phyloP scores from a whole-genome alignment of 345 rosid genomes.

The Syzygium grande region DNA sequence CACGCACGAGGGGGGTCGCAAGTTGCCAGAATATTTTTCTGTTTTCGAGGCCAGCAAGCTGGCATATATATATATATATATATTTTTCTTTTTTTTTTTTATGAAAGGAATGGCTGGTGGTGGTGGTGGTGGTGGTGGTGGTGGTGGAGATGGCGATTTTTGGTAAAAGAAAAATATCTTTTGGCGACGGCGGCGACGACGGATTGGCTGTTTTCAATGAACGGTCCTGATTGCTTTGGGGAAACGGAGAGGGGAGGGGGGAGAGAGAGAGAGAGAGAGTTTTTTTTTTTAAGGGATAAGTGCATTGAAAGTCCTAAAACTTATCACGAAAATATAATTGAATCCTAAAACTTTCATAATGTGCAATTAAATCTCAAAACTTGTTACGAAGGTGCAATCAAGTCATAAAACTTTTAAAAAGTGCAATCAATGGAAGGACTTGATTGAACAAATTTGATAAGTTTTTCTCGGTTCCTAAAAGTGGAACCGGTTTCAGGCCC shows the following conservation, averaged over 20 bases:
- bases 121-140: background rate
- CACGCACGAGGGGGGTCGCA: background rate
- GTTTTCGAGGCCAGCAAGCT: background rate
- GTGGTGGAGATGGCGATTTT: background rate
- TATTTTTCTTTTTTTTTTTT: background rate
- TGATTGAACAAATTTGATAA: too few relatives aligned
- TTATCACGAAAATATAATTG: too few relatives aligned
- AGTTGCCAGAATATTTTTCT: background rate
- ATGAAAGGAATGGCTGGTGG: background rate
- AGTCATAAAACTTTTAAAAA: too few relatives aligned
- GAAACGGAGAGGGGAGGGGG: background rate
- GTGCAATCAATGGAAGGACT: too few relatives aligned
- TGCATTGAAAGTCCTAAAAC: too few relatives aligned
- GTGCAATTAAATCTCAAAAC: too few relatives aligned
- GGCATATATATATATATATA: background rate
- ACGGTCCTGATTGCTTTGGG: background rate
- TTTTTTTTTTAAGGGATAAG: background rate
- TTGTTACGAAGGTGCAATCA: too few relatives aligned
- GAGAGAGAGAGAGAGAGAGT: too few relatives aligned
- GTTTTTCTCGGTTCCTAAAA: too few relatives aligned
- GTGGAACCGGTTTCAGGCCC: too few relatives aligned
- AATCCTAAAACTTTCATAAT: too few relatives aligned
- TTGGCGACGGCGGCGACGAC: background rate
- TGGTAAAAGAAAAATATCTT: background rate
- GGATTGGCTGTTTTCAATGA: background rate